phyloP scores from a whole-genome alignment of 768 basidiomycete genomes.

The Lactarius vividus region DNA sequence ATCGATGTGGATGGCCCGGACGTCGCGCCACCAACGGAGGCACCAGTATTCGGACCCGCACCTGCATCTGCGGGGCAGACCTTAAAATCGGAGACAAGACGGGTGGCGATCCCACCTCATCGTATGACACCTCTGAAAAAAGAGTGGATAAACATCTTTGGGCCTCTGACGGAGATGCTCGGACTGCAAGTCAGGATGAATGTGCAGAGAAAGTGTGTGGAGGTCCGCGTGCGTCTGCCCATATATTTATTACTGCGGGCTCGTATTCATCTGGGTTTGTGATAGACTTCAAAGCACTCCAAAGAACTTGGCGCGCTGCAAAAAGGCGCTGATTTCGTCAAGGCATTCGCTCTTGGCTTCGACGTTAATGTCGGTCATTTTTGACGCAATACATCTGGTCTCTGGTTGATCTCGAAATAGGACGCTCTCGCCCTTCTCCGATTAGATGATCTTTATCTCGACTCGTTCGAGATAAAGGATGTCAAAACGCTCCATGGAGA shows the following conservation, averaged over 20 bases:
- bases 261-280: background rate
- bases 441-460: constrained; percentile 95
- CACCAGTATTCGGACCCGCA: constrained; percentile 69
- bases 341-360: constrained; percentile 92
- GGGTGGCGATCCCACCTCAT: constrained; percentile 92
- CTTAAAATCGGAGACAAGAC: constrained; percentile 80
- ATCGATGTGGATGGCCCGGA: constrained; percentile 52
- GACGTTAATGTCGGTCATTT: constrained; percentile 76
- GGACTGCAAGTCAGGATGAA: constrained; percentile 98
- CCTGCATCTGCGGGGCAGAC: constrained; percentile 49
- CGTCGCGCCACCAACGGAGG: constrained; percentile 45
- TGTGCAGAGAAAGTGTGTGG: constrained; percentile 81
- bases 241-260: background rate
- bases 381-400: background rate
- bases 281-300: constrained; percentile 92
- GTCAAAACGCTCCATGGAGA: constrained; percentile 98
- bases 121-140: constrained; percentile 96
- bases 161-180: constrained; percentile 91
- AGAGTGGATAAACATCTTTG: constrained; percentile 94
- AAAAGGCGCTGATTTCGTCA: constrained; percentile 96
- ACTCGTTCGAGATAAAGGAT: constrained; percentile 98
- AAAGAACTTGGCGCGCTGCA: constrained; percentile 91
- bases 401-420: constrained; percentile 40
- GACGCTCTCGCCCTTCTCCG: constrained; percentile 94
- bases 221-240: constrained; percentile 74